Evolutionary conservation across 2,329 filamentous ascomycete species (phyloP).

Genomic region (Ceratocystis smalleyi): DNA sequence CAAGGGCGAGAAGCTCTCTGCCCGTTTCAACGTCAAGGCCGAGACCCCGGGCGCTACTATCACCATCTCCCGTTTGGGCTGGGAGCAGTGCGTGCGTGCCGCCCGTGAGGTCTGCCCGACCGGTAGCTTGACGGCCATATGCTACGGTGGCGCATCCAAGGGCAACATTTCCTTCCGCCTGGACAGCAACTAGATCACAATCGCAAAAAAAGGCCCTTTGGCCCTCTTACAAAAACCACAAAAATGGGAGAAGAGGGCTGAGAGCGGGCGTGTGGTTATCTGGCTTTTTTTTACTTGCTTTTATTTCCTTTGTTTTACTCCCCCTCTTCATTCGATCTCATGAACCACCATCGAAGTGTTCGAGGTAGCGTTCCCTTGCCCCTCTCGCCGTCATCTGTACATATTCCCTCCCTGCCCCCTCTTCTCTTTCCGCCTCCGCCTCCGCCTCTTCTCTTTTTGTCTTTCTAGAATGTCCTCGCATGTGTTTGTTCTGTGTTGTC

Average conservation of each 20-base stretch:
- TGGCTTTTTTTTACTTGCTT: neutral
- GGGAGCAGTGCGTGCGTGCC: constrained; percentile 40
- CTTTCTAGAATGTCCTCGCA: neutral
- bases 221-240: neutral
- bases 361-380: constrained; percentile 1
- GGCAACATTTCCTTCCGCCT: constrained; percentile 33
- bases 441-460: neutral
- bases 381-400: constrained; percentile 1
- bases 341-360: constrained; percentile 9
- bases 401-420: neutral
- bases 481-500: neutral
- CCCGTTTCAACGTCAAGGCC: constrained; percentile 32
- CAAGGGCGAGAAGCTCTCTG: constrained; percentile 31
- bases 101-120: constrained; percentile 36
- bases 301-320: neutral
- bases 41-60: constrained; percentile 32
- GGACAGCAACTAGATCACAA: constrained; percentile 15
- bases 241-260: neutral
- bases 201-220: neutral
- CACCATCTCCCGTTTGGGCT: constrained; percentile 36
- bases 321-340: neutral
- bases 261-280: neutral
- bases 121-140: constrained; percentile 33
- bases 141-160: constrained; percentile 32
- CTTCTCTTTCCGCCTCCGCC: neutral